Evolutionary conservation across 768 basidiomycete genomes (phyloP).

Genomic region (Lenzites betulinus): DNA sequence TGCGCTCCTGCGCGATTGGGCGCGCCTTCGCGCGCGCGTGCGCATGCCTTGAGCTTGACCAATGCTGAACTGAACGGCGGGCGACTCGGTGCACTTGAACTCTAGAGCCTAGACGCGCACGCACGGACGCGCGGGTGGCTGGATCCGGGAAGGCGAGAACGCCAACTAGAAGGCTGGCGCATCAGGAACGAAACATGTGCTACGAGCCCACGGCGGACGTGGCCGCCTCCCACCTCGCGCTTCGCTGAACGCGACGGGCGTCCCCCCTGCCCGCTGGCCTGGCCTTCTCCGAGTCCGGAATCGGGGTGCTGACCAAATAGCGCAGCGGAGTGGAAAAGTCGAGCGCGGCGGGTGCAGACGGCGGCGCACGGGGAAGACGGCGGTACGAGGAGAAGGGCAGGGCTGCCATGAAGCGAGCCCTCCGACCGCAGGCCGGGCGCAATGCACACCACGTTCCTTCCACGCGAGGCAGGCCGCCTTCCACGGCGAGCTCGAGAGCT

Average conservation of each 20-base stretch:
- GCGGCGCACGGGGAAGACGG: not conserved
- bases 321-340: not conserved
- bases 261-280: not conserved
- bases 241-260: not conserved
- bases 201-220: slow-evolving; percentile 15
- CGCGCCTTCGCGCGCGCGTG: no score
- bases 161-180: not conserved
- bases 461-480: slow-evolving; percentile 1
- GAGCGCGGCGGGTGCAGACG: not conserved
- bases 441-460: not conserved
- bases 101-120: no score
- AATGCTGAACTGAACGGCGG: no score
- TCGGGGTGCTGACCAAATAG: not conserved
- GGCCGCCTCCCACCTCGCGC: slow-evolving; percentile 3
- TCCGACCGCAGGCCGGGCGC: not conserved
- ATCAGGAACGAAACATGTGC: slow-evolving; percentile 18
- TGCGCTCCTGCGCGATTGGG: slow-evolving; percentile 13
- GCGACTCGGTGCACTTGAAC: no score
- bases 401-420: not conserved
- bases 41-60: no score
- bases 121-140: not conserved
- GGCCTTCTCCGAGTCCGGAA: slow-evolving; percentile 3
- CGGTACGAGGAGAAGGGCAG: not conserved
- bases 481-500: not conserved
- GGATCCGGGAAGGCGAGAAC: slow-evolving; percentile 3